A percentile compares a stretch with the other conserved stretches of the same genome.
phyloP scores from a whole-genome alignment of 176 grass and related monocot species.

The Ampelocalamus luodianensis region DNA sequence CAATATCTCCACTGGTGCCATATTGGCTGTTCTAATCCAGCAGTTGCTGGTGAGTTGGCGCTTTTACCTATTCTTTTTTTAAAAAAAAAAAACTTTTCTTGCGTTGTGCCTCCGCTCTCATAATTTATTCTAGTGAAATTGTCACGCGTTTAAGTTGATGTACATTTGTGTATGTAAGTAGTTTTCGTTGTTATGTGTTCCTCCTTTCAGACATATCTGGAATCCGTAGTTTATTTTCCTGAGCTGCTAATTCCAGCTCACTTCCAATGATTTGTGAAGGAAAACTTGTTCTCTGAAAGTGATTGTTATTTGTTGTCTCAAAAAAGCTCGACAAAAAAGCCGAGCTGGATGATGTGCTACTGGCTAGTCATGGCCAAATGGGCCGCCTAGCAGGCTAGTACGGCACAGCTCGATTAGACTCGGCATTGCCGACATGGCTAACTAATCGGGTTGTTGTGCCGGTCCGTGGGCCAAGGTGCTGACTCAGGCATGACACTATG shows the following conservation, averaged over 20 bases:
- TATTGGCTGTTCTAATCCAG: conserved; percentile 74
- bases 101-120: not conserved
- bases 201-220: not conserved
- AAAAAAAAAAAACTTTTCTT: conserved; percentile 11
- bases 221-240: not conserved
- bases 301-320: not conserved
- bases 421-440: too few relatives aligned
- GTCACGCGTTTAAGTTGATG: not conserved
- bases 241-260: not conserved
- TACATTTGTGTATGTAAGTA: conserved; percentile 5
- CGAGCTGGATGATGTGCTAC: not conserved
- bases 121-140: not conserved
- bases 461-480: too few relatives aligned
- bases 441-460: too few relatives aligned
- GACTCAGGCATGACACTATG: too few relatives aligned
- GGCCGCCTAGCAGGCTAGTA: too few relatives aligned
- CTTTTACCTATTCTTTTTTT: conserved; percentile 33
- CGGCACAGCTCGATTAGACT: too few relatives aligned
- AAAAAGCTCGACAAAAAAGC: not conserved
- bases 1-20: conserved; percentile 76
- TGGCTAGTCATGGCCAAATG: too few relatives aligned
- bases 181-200: not conserved
- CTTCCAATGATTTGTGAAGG: not conserved
- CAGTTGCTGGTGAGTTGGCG: conserved; percentile 48
- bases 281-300: not conserved